phyloP scores from a whole-genome alignment of 2,329 filamentous ascomycete species.

The Phoma sp. region DNA sequence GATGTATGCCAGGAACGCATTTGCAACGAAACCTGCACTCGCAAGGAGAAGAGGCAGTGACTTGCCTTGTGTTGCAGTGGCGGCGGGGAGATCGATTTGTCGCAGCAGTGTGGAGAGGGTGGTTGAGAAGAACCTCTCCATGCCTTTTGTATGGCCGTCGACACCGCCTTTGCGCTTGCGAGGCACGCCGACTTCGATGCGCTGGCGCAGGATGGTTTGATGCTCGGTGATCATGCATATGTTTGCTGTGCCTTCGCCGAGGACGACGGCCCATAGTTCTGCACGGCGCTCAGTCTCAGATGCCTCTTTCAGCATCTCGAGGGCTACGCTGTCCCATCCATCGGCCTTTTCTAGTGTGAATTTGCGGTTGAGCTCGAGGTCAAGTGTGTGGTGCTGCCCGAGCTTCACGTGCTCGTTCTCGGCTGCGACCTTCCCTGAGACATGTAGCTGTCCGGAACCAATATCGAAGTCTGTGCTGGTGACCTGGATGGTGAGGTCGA shows the following conservation, averaged over 20 bases:
- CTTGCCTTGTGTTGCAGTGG: slow-evolving; percentile 27
- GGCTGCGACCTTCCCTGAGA: slow-evolving; percentile 69
- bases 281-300: slow-evolving; percentile 80
- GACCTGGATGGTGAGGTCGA: slow-evolving; percentile 70
- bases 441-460: slow-evolving; percentile 71
- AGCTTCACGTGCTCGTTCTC: slow-evolving; percentile 74
- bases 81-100: slow-evolving; percentile 72
- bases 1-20: slow-evolving; percentile 79
- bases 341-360: slow-evolving; percentile 84
- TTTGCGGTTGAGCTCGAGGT: slow-evolving; percentile 85
- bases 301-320: slow-evolving; percentile 79
- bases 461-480: slow-evolving; percentile 74
- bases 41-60: slow-evolving; percentile 77
- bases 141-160: slow-evolving; percentile 72
- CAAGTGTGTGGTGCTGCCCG: slow-evolving; percentile 74
- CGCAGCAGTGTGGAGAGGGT: slow-evolving; percentile 77
- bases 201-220: slow-evolving; percentile 76
- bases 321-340: slow-evolving; percentile 90
- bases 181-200: slow-evolving; percentile 71
- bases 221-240: slow-evolving; percentile 83
- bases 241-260: slow-evolving; percentile 87
- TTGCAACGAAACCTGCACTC: slow-evolving; percentile 86
- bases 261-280: slow-evolving; percentile 86
- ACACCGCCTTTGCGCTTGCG: slow-evolving; percentile 69
- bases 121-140: slow-evolving; percentile 80